Evolutionary conservation across 176 grass and related monocot species (phyloP), one percentile per base, ranked within the genome.

Genomic region (Themeda triandra): DNA sequence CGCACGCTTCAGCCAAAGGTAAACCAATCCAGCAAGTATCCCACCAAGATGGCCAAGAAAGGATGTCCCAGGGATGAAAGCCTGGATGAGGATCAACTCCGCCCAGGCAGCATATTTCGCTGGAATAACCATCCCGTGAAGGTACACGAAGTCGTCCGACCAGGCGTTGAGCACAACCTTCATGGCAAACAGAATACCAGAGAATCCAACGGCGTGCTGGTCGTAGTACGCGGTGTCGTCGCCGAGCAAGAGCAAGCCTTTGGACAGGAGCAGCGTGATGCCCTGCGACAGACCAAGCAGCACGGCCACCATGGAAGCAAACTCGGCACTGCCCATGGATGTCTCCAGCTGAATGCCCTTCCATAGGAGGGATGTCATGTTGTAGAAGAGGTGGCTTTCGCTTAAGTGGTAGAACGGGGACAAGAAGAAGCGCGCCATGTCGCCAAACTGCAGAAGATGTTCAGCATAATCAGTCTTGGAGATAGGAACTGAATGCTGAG

Each of bases 301-400:
- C 46, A 90, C 51, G 13, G 89, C 70, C n/a, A 96, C 81, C 96
- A 94, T 91, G 58, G 93, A 91, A 19, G 91, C 88, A 76, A 94
- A 99, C 42, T 91, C 78, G 31, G 87, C 25, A 42, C 96, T 99
- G 13, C 93, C 93, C 86, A 99, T 87, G 19, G 84, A 94, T 17
- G 88, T 91, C 85, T 99, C 96, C 51, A 97, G 94, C 35, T 96
- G 96, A 36, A 94, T 86, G 14, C 96, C 96, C 75, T 99, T 99
- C 96, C 96, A 99, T 23, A 99, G 77, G 0, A 96, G 91, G 29
- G 96, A 99, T 8, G 90, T 85, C 93, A 99, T 99, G 89, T 96
- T 99, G 96, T 91, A 96, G 83, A 99, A 91, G 48, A 99, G 77
- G 81, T 96, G 93, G 6, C 86, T 86, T 75, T 99, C 96, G 1